Percentiles rank a stretch among this genome's conserved stretches.
These are phyloP conservation scores for Melampsora americana DNA, from an alignment of 1,284 basidiomycete genomes.

Conservation along the genomic window DNA sequence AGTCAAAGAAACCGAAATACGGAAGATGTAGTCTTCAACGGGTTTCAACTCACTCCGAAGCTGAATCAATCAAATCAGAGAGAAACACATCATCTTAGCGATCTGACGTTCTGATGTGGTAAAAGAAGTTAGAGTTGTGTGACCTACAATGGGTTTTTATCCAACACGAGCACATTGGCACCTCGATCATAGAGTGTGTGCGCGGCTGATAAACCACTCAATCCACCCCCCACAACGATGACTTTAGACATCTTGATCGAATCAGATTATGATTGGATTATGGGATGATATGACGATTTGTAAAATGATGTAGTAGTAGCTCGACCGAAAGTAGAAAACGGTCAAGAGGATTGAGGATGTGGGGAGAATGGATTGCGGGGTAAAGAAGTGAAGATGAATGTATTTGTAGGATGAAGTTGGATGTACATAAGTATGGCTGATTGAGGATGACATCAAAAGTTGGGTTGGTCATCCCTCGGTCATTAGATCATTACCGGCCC, in stretches of 20 bases:
- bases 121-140: not conserved
- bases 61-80: not conserved
- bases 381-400: too few species aligned
- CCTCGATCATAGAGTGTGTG: constrained; percentile 95
- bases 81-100: too few species aligned
- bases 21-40: not conserved
- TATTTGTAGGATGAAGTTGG: too few species aligned
- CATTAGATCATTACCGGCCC: too few species aligned
- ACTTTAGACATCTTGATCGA: constrained; percentile 58
- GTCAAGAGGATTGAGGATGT: too few species aligned
- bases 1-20: not conserved
- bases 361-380: too few species aligned
- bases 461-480: too few species aligned
- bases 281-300: not conserved
- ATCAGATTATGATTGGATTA: not conserved
- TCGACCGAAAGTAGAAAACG: too few species aligned
- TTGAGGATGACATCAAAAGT: too few species aligned
- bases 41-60: constrained; percentile 33
- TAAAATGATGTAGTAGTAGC: not conserved
- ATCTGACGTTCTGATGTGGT: too few species aligned
- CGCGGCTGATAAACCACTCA: constrained; percentile 86
- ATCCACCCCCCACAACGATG: constrained; percentile 89
- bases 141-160: constrained; percentile 47
- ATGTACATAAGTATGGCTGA: too few species aligned
- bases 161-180: constrained; percentile 68